Percentiles rank a stretch among this genome's conserved stretches.
These are phyloP conservation scores for Plasmodium gaboni DNA, from an alignment of 169 alveolate species.

Conservation along the genomic window DNA sequence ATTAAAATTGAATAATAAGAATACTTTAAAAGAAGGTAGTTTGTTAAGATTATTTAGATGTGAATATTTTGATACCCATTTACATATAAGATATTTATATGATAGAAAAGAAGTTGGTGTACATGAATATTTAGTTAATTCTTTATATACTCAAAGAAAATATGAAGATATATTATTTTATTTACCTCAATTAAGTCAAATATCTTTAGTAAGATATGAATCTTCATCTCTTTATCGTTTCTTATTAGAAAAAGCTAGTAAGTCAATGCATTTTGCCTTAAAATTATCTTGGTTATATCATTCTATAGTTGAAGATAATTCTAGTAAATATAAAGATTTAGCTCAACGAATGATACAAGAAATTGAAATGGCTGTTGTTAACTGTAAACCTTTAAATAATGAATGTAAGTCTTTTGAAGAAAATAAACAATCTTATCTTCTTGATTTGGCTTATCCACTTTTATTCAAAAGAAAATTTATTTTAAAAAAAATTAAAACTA, in stretches of 20 bases:
- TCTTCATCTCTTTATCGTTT: constrained; percentile 87
- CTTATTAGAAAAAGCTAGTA: constrained; percentile 88
- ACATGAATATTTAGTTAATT: constrained; percentile 92
- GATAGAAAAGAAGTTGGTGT: constrained; percentile 91
- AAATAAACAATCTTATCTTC: constrained; percentile 36
- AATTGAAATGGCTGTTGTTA: constrained; percentile 94
- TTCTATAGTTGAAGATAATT: constrained; percentile 87
- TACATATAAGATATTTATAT: constrained; percentile 91
- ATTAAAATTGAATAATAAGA: constrained; percentile 5
- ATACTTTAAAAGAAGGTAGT: constrained; percentile 85
- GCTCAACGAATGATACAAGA: constrained; percentile 92
- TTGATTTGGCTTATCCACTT: constrained; percentile 81
- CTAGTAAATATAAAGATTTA: constrained; percentile 79
- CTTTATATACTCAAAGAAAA: constrained; percentile 89
- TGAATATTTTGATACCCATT: constrained; percentile 92
- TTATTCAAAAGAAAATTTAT: constrained; percentile 78
- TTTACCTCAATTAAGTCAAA: constrained; percentile 88
- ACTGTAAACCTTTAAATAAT: constrained; percentile 83
- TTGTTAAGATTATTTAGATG: constrained; percentile 90
- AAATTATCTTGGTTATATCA: constrained; percentile 91
- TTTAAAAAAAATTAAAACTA: constrained; percentile 44
- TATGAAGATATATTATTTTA: constrained; percentile 88
- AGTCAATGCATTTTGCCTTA: constrained; percentile 92
- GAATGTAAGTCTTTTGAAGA: constrained; percentile 29
- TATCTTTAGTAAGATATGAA: constrained; percentile 82